Conservation (phyloP, 345 rosid genomes). For the Cardiospermum halicacabum region DNA sequence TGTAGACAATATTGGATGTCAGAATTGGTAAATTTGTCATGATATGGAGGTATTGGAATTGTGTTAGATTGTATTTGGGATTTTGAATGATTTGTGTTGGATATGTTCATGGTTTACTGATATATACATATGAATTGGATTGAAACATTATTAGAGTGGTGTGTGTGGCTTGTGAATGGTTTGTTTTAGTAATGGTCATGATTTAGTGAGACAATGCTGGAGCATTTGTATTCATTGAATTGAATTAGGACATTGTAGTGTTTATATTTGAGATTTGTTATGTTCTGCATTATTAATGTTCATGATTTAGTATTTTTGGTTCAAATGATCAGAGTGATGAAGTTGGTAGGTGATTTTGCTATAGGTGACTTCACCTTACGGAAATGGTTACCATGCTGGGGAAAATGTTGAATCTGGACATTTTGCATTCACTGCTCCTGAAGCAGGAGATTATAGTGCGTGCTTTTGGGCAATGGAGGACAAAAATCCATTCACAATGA, state of each 20-base stretch:
- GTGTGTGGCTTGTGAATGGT: background rate
- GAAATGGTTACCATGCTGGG: conserved; percentile 45
- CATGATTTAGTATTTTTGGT: background rate
- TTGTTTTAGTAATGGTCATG: background rate
- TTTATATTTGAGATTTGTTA: background rate
- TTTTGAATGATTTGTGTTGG: too few species aligned
- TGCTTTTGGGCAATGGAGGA: conserved; percentile 53
- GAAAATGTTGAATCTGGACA: conserved; percentile 58
- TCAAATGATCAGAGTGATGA: conserved; percentile 3
- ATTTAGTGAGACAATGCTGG: background rate
- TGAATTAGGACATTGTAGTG: background rate
- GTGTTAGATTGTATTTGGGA: too few species aligned
- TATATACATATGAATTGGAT: background rate
- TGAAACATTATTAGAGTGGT: background rate
- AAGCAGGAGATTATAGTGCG: conserved; percentile 54
- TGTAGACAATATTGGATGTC: conserved; percentile 5
- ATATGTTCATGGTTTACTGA: too few species aligned
- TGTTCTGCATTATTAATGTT: background rate
- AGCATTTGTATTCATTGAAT: background rate
- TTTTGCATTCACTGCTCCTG: conserved; percentile 67
- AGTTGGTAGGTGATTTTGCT: background rate
- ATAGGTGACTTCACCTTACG: conserved; percentile 64
- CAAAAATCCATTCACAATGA: conserved; percentile 28
- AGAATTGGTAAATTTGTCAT: too few species aligned
- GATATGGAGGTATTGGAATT: too few species aligned